Conservation (phyloP, 768 basidiomycete species). For the Naganishia vishniacii region DNA sequence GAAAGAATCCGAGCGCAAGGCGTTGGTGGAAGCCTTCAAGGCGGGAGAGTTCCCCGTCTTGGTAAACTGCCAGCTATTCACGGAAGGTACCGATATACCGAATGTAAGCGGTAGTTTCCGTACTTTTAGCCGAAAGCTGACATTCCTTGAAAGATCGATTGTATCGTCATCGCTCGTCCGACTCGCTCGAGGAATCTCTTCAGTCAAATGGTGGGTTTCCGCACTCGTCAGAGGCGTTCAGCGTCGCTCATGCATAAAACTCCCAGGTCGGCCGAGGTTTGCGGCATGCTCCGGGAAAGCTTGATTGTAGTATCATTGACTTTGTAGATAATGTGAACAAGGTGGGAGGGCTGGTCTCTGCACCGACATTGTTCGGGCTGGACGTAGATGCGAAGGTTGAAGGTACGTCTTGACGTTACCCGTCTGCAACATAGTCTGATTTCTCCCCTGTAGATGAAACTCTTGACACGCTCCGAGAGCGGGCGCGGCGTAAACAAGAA, state of each 20-base stretch:
- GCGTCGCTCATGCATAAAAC: too few relatives aligned
- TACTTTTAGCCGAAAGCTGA: slow-evolving; percentile 17
- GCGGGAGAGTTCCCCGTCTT: slow-evolving; percentile 73
- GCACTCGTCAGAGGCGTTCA: too few relatives aligned
- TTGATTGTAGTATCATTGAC: slow-evolving; percentile 81
- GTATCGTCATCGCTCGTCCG: slow-evolving; percentile 77
- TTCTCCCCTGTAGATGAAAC: slow-evolving; percentile 54
- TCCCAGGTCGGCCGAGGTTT: slow-evolving; percentile 92
- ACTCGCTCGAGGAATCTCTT: slow-evolving; percentile 84
- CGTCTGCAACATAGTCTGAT: too few relatives aligned
- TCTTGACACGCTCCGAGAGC: slow-evolving; percentile 54
- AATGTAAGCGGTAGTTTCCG: slow-evolving; percentile 49
- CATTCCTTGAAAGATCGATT: slow-evolving; percentile 60
- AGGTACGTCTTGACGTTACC: slow-evolving; percentile 53
- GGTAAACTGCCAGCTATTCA: slow-evolving; percentile 77
- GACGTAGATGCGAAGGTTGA: slow-evolving; percentile 61
- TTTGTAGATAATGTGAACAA: slow-evolving; percentile 72
- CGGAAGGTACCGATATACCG: slow-evolving; percentile 91
- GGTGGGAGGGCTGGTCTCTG: slow-evolving; percentile 66
- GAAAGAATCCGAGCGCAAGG: slow-evolving; percentile 59
- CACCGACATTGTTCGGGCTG: slow-evolving; percentile 78
- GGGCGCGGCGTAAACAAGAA: slow-evolving; percentile 32
- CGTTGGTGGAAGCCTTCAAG: slow-evolving; percentile 64
- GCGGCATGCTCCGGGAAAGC: slow-evolving; percentile 77
- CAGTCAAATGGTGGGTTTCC: slow-evolving; percentile 72